Percentiles rank a stretch among this genome's conserved stretches.
These are phyloP conservation scores for Tremellales sp. DNA, from an alignment of 1,284 basidiomycete genomes.

Conservation along the genomic window DNA sequence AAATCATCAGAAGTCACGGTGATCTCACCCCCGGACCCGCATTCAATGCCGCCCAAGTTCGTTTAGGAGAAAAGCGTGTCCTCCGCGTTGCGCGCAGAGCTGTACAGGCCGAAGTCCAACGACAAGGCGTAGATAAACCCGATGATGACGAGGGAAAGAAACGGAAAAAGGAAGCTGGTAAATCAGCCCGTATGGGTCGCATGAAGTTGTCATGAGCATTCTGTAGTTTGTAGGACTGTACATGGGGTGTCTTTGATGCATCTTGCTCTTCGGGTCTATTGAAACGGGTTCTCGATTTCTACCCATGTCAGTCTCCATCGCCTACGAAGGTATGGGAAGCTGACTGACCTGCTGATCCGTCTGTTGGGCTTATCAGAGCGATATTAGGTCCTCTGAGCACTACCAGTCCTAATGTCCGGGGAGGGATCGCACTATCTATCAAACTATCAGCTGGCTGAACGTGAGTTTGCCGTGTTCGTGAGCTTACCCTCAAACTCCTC, in stretches of 20 bases:
- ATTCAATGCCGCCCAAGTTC: constrained; percentile 11
- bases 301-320: neutral
- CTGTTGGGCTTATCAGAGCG: constrained; percentile 84
- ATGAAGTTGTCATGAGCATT: neutral
- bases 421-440: constrained; percentile 63
- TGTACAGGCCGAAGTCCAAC: neutral
- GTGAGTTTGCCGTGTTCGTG: constrained; percentile 12
- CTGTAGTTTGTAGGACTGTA: neutral
- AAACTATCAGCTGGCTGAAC: neutral
- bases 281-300: constrained; percentile 50
- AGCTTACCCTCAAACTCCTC: constrained; percentile 49
- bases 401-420: constrained; percentile 70
- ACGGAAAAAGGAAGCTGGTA: neutral
- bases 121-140: neutral
- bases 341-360: constrained; percentile 66
- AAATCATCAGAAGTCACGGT: neutral
- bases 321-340: neutral
- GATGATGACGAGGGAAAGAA: neutral
- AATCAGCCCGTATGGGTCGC: neutral
- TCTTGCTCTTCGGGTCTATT: constrained; percentile 8
- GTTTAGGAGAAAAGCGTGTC: constrained; percentile 14
- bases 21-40: neutral
- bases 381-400: constrained; percentile 90
- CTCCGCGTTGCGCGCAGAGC: neutral
- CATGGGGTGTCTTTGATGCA: neutral